Percentiles rank a stretch among this genome's conserved stretches.
Conservation (phyloP, 805 yeast genomes). For the Candida sithepensis region DNA sequence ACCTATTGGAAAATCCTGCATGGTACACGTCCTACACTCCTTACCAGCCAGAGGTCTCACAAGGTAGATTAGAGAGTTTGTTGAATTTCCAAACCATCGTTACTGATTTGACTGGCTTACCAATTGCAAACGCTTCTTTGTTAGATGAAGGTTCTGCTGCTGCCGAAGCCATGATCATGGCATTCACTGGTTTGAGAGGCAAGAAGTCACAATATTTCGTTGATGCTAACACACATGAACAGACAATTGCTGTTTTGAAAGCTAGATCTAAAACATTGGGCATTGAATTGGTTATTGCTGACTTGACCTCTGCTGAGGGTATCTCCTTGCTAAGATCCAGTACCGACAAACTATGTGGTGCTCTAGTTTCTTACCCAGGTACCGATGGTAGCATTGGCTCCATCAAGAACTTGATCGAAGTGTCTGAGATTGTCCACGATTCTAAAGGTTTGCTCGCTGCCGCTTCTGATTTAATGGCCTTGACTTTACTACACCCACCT, state of each 20-base stretch:
- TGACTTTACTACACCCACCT: conserved; percentile 84
- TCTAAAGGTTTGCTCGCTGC: conserved; percentile 75
- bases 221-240: conserved; percentile 76
- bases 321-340: conserved; percentile 32
- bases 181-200: conserved; percentile 62
- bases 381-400: conserved; percentile 71
- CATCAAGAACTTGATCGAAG: conserved; percentile 42
- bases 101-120: conserved; percentile 86
- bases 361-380: conserved; percentile 84
- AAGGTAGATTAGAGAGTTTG: conserved; percentile 89
- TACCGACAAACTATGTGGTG: conserved; percentile 61
- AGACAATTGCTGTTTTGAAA: conserved; percentile 73
- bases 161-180: conserved; percentile 91
- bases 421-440: conserved; percentile 65
- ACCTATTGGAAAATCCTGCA: conserved; percentile 87
- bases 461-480: conserved; percentile 89
- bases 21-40: conserved; percentile 99
- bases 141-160: conserved; percentile 98
- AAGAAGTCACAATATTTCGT: conserved; percentile 69
- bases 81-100: conserved; percentile 92
- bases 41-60: conserved; percentile 96
- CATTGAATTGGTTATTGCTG: conserved; percentile 59
- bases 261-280: conserved; percentile 76
- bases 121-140: conserved; percentile 92
- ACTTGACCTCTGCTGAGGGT: conserved; percentile 44